Evolutionary conservation across 164 flowering plant species (phyloP).

Genomic region (Protea cynaroides): DNA sequence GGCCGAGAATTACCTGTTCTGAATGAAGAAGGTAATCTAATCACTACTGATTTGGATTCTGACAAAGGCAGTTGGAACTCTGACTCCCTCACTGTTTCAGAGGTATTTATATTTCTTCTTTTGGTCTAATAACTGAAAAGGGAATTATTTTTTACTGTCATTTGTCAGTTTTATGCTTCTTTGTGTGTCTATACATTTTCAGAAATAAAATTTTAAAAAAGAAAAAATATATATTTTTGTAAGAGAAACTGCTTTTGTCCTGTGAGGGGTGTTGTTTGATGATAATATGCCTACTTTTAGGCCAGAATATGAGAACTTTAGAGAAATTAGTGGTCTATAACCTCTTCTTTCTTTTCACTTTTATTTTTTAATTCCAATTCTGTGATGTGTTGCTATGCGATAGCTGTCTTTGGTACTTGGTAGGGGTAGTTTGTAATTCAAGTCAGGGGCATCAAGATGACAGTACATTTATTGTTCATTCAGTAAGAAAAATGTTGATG

Average conservation of each 20-base stretch:
- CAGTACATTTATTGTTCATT: too few species aligned
- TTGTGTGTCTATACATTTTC: not conserved
- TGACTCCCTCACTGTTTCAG: conserved; percentile 49
- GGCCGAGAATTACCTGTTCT: conserved; percentile 78
- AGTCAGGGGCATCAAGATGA: too few species aligned
- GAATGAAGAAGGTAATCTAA: conserved; percentile 80
- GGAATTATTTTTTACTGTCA: not conserved
- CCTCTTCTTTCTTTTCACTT: too few species aligned
- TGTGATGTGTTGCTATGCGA: too few species aligned
- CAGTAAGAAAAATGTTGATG: too few species aligned
- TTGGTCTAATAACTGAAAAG: not conserved
- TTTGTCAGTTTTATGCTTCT: not conserved
- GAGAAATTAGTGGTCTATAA: too few species aligned
- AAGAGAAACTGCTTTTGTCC: not conserved
- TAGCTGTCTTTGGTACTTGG: too few species aligned
- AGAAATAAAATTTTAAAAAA: not conserved
- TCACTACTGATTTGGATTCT: conserved; percentile 31
- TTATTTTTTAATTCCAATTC: too few species aligned
- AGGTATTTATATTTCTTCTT: conserved; percentile 34
- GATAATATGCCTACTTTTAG: too few species aligned
- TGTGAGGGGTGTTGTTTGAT: not conserved
- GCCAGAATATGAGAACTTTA: too few species aligned
- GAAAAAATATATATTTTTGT: too few species aligned
- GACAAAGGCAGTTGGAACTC: conserved; percentile 41
- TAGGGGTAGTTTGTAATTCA: too few species aligned